Evolutionary conservation across 768 basidiomycete species (phyloP), one percentile per base, ranked within the genome.

Genomic region (Mycena alexandri): DNA sequence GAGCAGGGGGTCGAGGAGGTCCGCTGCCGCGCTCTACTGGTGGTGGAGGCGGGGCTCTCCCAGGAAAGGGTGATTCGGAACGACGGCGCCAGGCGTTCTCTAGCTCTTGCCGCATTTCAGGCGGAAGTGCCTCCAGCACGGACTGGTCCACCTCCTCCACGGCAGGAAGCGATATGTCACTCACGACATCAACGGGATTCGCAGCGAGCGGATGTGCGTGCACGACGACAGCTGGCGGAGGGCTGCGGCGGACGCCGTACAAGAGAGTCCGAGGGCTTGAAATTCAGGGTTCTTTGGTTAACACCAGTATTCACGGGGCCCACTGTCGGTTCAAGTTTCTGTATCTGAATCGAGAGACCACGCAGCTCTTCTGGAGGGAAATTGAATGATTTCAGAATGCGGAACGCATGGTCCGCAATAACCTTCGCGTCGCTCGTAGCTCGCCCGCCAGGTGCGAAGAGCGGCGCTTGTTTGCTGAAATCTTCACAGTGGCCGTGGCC

Each of bases 341-440:
- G 90, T 14, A 98, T 87, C 73, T 96, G 95, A 10, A 99, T 91
- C 0, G 94, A 95, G 62, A 99, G 87, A 1, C 97, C 97, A 22
- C 97, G 86, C n/a, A 99, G 80, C 68, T 98, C 97, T 65, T 83
- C 87, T 0, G 95, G 89, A 68, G 95, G 92, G 55, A 98, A 91
- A 42, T 85, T 82, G 76, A 95, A 90, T 1, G 87, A 85, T 71
- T 86, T 83, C 34, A 97, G 82, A 17, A 98, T 78, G 66, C 86
- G 85, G 88, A 92, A 93, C 8, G 94, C 92, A 67, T 90, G 89
- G 25, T 90, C 85, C 0, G 89, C 93, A 44, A 99, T 91, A 42
- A 90, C 79, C 43, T 81, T 84, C 16, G 85, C 80, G 68, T 98
- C 91, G 74, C 87, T 90, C 0, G 95, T 95, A 8, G 94, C 88